Conservation (phyloP, 306 rosid genomes). For the Rosa multiflora region DNA sequence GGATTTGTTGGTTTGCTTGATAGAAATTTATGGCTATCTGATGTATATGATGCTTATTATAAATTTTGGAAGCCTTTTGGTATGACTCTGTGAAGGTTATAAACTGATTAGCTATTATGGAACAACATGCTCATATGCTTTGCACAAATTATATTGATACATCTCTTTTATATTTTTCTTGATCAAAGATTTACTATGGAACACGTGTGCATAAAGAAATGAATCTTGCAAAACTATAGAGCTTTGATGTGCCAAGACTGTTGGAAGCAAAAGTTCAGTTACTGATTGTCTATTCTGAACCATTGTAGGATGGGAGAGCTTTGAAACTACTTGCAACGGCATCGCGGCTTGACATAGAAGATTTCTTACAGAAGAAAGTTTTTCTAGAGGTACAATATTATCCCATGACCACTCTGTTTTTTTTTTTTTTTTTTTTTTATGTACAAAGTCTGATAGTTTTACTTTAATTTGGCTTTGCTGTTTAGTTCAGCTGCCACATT, state of each 20-base stretch:
- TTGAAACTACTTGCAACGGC: constrained; percentile 92
- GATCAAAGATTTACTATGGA: background rate
- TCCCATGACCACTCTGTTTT: background rate
- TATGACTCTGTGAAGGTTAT: background rate
- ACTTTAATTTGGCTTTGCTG: constrained; percentile 1
- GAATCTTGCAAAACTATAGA: background rate
- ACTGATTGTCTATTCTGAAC: constrained; percentile 21
- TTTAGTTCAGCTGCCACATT: background rate
- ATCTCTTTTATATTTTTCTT: background rate
- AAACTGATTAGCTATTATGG: background rate
- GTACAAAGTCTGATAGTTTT: background rate
- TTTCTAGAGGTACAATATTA: constrained; percentile 66
- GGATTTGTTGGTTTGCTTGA: background rate
- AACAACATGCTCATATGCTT: background rate
- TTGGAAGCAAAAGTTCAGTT: constrained; percentile 66
- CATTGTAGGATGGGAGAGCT: constrained; percentile 84
- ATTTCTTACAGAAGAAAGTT: constrained; percentile 89
- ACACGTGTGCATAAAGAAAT: background rate
- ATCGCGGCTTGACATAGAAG: constrained; percentile 85
- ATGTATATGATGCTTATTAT: background rate
- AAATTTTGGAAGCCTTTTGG: background rate
- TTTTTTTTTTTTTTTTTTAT: background rate
- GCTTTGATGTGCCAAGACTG: constrained; percentile 17
- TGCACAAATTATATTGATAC: background rate
- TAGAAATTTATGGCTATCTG: background rate